phyloP scores from a whole-genome alignment of 2,329 filamentous ascomycete species.

The Pseudopithomyces chartarum region DNA sequence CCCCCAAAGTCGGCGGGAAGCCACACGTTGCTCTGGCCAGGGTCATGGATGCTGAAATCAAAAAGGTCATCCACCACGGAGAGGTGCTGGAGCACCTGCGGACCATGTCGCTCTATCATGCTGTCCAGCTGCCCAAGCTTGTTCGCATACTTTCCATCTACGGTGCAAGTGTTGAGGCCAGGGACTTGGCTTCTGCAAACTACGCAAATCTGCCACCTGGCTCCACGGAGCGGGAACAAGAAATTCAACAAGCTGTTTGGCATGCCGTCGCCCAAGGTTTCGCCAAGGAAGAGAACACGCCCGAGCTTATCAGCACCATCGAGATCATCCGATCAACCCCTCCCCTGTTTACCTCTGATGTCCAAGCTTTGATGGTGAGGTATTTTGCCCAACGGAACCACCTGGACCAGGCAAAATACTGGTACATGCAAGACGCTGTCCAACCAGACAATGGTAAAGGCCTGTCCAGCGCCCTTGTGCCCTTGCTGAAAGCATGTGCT shows the following conservation, averaged over 20 bases:
- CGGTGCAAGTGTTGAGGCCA: conserved; percentile 31
- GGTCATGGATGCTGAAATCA: conserved; percentile 37
- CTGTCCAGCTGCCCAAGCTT: conserved; percentile 9
- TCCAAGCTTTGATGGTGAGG: conserved; percentile 59
- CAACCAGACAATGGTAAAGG: conserved; percentile 20
- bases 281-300: conserved; percentile 62
- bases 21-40: conserved; percentile 49
- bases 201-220: conserved; percentile 16
- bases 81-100: background rate
- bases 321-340: conserved; percentile 54
- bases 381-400: conserved; percentile 67
- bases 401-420: conserved; percentile 66
- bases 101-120: background rate
- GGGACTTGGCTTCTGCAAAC: conserved; percentile 21
- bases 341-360: conserved; percentile 43
- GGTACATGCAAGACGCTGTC: conserved; percentile 65
- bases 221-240: conserved; percentile 2
- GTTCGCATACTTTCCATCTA: conserved; percentile 28
- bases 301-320: conserved; percentile 62
- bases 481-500: conserved; percentile 64
- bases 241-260: conserved; percentile 24
- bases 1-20: conserved; percentile 43
- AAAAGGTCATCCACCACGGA: conserved; percentile 9
- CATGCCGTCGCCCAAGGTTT: conserved; percentile 63
- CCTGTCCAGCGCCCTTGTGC: conserved; percentile 51